Evolutionary conservation across 345 rosid genomes (phyloP).

Genomic region (Eucalyptus curtisii): DNA sequence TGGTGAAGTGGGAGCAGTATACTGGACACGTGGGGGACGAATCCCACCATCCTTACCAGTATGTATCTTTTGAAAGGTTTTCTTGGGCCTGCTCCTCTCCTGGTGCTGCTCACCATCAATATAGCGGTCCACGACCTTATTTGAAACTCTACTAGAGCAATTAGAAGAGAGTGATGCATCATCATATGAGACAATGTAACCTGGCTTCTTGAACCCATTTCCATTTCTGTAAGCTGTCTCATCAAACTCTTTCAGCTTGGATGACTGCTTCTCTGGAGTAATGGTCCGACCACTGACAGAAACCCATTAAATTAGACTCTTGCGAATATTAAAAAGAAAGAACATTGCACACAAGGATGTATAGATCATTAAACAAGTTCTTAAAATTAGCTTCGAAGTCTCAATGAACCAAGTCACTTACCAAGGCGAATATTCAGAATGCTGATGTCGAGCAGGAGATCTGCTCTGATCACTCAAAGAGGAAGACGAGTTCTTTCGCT

Average conservation of each 20-base stretch:
- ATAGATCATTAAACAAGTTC: neutral
- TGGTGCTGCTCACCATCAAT: slow-evolving; percentile 88
- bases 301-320: neutral
- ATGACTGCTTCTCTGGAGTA: slow-evolving; percentile 45
- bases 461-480: slow-evolving; percentile 19
- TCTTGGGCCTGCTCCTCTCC: slow-evolving; percentile 41
- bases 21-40: slow-evolving; percentile 63
- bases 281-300: slow-evolving; percentile 16
- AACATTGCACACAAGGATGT: neutral
- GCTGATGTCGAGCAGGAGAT: slow-evolving; percentile 26
- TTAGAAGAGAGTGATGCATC: slow-evolving; percentile 63
- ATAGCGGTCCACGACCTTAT: slow-evolving; percentile 76
- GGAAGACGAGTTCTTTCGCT: slow-evolving; percentile 12
- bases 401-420: slow-evolving; percentile 1
- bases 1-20: slow-evolving; percentile 63
- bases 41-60: slow-evolving; percentile 26
- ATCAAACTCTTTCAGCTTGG: slow-evolving; percentile 34
- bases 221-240: slow-evolving; percentile 7
- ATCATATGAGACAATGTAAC: slow-evolving; percentile 21
- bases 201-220: slow-evolving; percentile 14
- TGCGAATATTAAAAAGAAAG: neutral
- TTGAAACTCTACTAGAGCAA: slow-evolving; percentile 63
- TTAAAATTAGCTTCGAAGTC: neutral
- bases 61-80: slow-evolving; percentile 23
- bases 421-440: slow-evolving; percentile 34